Conservation (phyloP, 2,329 filamentous ascomycete genomes). For the Escovopsis sp. region DNA sequence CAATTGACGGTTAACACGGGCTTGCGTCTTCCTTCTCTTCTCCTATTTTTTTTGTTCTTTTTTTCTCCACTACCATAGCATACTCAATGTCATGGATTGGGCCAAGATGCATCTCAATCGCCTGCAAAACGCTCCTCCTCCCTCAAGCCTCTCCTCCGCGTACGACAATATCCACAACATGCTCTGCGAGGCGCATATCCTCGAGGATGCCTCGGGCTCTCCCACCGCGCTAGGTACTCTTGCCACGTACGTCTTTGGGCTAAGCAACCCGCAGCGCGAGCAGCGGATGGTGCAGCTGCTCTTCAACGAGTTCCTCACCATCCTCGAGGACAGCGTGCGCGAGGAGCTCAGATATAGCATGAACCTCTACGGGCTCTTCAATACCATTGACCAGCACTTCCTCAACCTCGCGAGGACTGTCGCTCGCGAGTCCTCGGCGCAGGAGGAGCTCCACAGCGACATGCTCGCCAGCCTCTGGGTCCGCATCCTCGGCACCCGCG, state of each 20-base stretch:
- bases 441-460: constrained; percentile 69
- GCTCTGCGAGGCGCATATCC: constrained; percentile 48
- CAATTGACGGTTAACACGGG: constrained; percentile 5
- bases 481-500: constrained; percentile 63
- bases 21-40: constrained; percentile 9
- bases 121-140: constrained; percentile 45
- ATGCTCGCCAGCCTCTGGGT: constrained; percentile 78
- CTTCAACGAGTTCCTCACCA: constrained; percentile 68
- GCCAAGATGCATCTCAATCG: constrained; percentile 69
- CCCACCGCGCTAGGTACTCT: constrained; percentile 57
- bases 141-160: constrained; percentile 45
- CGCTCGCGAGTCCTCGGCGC: constrained; percentile 65
- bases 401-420: constrained; percentile 75
- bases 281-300: constrained; percentile 69
- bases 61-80: constrained; percentile 30
- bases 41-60: too few relatives aligned
- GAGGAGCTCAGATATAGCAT: constrained; percentile 70
- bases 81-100: constrained; percentile 94
- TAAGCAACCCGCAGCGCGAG: constrained; percentile 67
- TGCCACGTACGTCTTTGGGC: constrained; percentile 61
- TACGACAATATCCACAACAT: constrained; percentile 76
- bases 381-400: constrained; percentile 81
- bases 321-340: constrained; percentile 79
- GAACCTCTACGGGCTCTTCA: constrained; percentile 76
- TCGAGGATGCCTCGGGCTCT: constrained; percentile 37